phyloP scores from a whole-genome alignment of 805 yeast species.

The Pichia exigua region DNA sequence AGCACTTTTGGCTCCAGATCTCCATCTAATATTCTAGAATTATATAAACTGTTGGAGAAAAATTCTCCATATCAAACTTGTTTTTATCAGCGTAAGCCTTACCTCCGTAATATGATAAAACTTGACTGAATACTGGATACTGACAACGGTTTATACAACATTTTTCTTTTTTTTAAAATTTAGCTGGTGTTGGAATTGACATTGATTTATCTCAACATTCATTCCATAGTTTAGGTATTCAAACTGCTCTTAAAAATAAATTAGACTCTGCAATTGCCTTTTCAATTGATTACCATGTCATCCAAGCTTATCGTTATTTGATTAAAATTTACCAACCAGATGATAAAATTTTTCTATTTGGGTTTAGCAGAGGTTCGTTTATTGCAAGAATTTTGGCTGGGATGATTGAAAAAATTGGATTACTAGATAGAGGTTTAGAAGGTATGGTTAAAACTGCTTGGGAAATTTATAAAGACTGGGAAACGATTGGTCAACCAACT shows the following conservation, averaged over 20 bases:
- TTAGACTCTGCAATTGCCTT: constrained; percentile 37
- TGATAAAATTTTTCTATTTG: constrained; percentile 49
- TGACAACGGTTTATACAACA: neutral
- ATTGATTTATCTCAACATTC: constrained; percentile 34
- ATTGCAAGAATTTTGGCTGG: constrained; percentile 58
- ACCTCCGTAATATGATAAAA: no score
- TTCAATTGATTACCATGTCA: constrained; percentile 48
- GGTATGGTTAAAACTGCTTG: constrained; percentile 54
- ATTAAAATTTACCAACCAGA: constrained; percentile 41
- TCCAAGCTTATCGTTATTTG: constrained; percentile 47
- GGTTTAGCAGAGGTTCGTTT: constrained; percentile 59
- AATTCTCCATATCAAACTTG: constrained; percentile 37
- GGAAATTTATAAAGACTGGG: constrained; percentile 56
- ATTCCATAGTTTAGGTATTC: neutral
- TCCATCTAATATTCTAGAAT: constrained; percentile 45
- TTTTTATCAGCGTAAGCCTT: constrained; percentile 45
- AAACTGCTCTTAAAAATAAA: constrained; percentile 8
- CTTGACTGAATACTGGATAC: neutral
- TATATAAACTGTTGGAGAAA: constrained; percentile 45
- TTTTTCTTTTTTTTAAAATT: neutral
- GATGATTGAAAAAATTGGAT: constrained; percentile 58
- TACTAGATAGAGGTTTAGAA: constrained; percentile 47
- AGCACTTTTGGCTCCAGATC: constrained; percentile 51
- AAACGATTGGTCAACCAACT: constrained; percentile 47
- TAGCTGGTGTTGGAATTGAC: constrained; percentile 54